A percentile compares a stretch with the other conserved stretches of the same genome.
Evolutionary conservation across 2,329 filamentous ascomycete genomes (phyloP).

Genomic region (Colletotrichum orbiculare): DNA sequence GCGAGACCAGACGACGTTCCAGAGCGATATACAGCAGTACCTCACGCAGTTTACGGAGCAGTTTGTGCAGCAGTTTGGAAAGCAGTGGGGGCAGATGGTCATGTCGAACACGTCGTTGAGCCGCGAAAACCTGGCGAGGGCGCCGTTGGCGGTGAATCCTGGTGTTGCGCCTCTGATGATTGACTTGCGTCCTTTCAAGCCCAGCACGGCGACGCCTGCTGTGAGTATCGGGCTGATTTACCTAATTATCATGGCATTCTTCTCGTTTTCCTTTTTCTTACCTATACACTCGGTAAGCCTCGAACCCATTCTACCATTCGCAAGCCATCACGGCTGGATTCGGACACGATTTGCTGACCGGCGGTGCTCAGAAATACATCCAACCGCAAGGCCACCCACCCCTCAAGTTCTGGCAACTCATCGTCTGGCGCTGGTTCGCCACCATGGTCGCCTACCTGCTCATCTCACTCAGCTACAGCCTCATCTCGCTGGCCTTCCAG

Average conservation of each 20-base stretch:
- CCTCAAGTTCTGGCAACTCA: conserved; percentile 66
- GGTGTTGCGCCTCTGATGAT: conserved; percentile 46
- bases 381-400: conserved; percentile 65
- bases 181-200: conserved; percentile 70
- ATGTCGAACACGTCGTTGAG: conserved; percentile 52
- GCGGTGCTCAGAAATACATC: conserved; percentile 56
- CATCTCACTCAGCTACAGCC: conserved; percentile 70
- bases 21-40: conserved; percentile 63
- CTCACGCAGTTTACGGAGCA: conserved; percentile 58
- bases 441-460: conserved; percentile 69
- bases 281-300: conserved; percentile 65
- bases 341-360: background rate
- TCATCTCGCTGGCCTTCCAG: conserved; percentile 72
- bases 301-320: fast-evolving
- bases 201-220: conserved; percentile 64
- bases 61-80: conserved; percentile 60
- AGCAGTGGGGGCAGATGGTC: conserved; percentile 53
- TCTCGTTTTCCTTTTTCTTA: conserved; percentile 73
- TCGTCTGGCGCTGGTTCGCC: conserved; percentile 67
- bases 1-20: conserved; percentile 65
- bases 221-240: conserved; percentile 74
- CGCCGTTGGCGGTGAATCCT: conserved; percentile 45
- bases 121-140: conserved; percentile 43
- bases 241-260: conserved; percentile 75
- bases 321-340: background rate